Evolutionary conservation across 768 basidiomycete species (phyloP), one percentile per base, ranked within the genome.

Genomic region (Lanmaoa rubissima): DNA sequence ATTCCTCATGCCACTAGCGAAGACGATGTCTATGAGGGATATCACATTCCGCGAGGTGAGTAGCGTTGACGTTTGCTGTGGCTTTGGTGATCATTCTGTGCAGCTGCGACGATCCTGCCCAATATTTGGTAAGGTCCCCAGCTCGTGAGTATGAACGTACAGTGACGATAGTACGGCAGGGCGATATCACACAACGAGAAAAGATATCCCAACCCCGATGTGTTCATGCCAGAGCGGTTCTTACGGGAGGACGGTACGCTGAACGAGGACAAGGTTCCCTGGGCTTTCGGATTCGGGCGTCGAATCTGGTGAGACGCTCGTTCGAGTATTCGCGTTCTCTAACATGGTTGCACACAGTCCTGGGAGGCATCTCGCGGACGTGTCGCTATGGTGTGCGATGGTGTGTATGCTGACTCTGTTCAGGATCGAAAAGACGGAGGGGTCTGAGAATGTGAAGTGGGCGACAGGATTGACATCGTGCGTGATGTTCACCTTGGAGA

Each of bases 181-280:
- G 73, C 74, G 1, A 73, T 80, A 51, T 69, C 75, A 2, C 76
- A 73, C 48, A 69, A 82, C 36, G 72, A 75, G 47, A 51, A 59
- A 9, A 65, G 64, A 32, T 78, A 76, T 53, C 68, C 71, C 5
- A 60, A 75, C 5, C 71, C 75, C 4, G 48, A 63, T 0, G 35
- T 19, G 11, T 78, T 77, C 64, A 61, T 65, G n/a, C 77, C 77
- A 3, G 77, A 75, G 12, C 63, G 78, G 5, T 79, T 74, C 56
- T 69, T 74, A 35, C 40, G 12, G 0, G 24, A 16, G 3, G 62
- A 67, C 6, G 65, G 65, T 9, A 53, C 57, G 4, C 36, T 67
- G 31, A 62, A 54, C n/a, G 58, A 59, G 0, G 63, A 65, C 43
- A 57, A 34, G 8, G 5, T 62, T 31, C 1, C 49, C 1, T 62